Evolutionary conservation across 306 rosid genomes (phyloP), one percentile per base, ranked within the genome.

Genomic region (Lupinus albus): DNA sequence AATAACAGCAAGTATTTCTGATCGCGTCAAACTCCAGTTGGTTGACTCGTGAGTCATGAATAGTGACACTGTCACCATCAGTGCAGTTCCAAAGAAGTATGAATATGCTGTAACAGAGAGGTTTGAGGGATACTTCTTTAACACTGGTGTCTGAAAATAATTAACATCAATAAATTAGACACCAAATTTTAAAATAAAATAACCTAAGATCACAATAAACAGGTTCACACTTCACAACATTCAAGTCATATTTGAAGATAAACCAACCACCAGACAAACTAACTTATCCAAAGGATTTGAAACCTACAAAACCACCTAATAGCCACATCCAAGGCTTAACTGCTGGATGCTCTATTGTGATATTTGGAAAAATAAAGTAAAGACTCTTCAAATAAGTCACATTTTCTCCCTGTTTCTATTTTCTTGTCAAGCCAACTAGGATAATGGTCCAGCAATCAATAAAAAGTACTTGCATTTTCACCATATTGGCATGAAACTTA

Each of bases 71-170:
- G 63, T 69, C 86, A 89, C 88, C 91, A 93, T 82, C 71, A 84
- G 48, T 28, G 61, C 14, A 68, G 85, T 85, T 79, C 97, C 98
- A 11, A 88, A 89, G 51, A 83, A 78, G 83, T 86, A 88, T 17
- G 98, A 86, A 80, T 64, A 84, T 39, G 98, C 97, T 7, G 96
- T 88, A 54, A 93, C 88, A 35, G 98, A 89, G 38, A 89, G 51
- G 79, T 81, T 88, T 78, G 94, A 86, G 0, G 91, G 96, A 79
- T 89, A 93, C 58, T 80, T 93, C 69, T 76, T 85, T 25, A 93
- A 78, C 45, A 93, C 78, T 42, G 93, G 89, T 72, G 97, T 97
- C 98, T 92, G 96, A 54, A 92, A 74, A 41, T 50, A 71, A 48
- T 55, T 64, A 67, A 77, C 4, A 47, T 54, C 20, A 60, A 35